Evolutionary conservation across 768 basidiomycete species (phyloP).

Genomic region (Leccinum olivaceopallidum): DNA sequence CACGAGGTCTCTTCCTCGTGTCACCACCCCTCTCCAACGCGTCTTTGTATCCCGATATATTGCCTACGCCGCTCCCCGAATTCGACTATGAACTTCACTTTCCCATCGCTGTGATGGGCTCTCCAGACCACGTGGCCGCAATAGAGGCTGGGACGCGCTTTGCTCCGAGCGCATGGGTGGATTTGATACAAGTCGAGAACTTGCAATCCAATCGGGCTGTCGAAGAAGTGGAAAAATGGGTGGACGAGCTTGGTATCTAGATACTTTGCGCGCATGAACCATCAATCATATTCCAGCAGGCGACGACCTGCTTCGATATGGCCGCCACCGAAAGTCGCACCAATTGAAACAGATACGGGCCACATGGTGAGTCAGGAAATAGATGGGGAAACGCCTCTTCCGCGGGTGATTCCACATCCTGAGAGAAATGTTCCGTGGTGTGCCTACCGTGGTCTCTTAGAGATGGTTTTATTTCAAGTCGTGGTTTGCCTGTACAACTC

Average conservation of each 20-base stretch:
- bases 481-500: neutral
- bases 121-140: conserved; percentile 32
- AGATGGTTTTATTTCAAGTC: neutral
- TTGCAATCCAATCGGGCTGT: conserved; percentile 41
- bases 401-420: neutral
- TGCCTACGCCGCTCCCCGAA: conserved; percentile 44
- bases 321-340: neutral
- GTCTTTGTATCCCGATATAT: conserved; percentile 28
- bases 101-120: conserved; percentile 54
- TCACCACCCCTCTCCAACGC: conserved; percentile 50
- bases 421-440: neutral
- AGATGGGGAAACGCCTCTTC: neutral
- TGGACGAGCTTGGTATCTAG: conserved; percentile 56
- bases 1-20: conserved; percentile 60
- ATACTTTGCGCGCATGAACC: neutral
- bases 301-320: neutral
- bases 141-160: conserved; percentile 43
- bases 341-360: neutral
- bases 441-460: neutral
- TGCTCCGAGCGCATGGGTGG: conserved; percentile 40
- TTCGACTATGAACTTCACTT: conserved; percentile 65
- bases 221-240: conserved; percentile 49
- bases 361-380: neutral
- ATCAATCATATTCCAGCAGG: neutral
- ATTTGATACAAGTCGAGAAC: conserved; percentile 36